Evolutionary conservation across 2,329 filamentous ascomycete species (phyloP), one percentile per base, ranked within the genome.

Genomic region (Aspergillus quadrilineatus): DNA sequence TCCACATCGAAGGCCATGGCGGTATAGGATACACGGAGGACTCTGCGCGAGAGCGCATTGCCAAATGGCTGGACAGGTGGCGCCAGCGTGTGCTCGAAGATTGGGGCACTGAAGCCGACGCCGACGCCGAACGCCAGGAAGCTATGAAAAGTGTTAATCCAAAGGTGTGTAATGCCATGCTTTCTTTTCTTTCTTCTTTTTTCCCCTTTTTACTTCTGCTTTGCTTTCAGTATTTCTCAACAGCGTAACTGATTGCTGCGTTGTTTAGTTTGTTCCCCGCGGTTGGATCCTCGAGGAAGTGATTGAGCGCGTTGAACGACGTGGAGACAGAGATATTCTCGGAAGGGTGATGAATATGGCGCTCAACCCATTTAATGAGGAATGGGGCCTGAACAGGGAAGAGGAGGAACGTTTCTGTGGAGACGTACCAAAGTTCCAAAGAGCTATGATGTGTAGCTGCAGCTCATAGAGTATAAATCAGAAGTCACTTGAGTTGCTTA

Each of bases 241-340:
- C 9, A 6, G n/a, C 4, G 34, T 10, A 34, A 46, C 42, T 56
- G 36, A 58, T 34, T 34, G 6, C 15, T 14, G 26, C 17, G 9
- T 34, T 8, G 5, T 12, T 34, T 57, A 83, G 77, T 99, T 99
- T 67, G 80, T 97, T 0, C 91, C 94, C 0, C 84, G 92, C 46
- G 87, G 89, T 15, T 99, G 93, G 92, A 85, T 99, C 50, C 80
- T 99, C 17, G 93, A 97, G 70, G 94, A 99, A 73, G 73, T 99
- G 12, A 97, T 99, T 63, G 85, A 89, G 45, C 84, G 90, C 8
- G 92, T 97, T 0, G 91, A 97, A 73, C 90, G 90, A 70, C 85
- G 87, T 50, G 85, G 86, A 2, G 92, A 99, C 67, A 81, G 90
- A 54, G 87, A 92, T 7, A 86, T 97, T 36, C 73, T 99, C 44